Evolutionary conservation across 257 asterid genomes (phyloP).

Genomic region (Primulina huaijiensis): DNA sequence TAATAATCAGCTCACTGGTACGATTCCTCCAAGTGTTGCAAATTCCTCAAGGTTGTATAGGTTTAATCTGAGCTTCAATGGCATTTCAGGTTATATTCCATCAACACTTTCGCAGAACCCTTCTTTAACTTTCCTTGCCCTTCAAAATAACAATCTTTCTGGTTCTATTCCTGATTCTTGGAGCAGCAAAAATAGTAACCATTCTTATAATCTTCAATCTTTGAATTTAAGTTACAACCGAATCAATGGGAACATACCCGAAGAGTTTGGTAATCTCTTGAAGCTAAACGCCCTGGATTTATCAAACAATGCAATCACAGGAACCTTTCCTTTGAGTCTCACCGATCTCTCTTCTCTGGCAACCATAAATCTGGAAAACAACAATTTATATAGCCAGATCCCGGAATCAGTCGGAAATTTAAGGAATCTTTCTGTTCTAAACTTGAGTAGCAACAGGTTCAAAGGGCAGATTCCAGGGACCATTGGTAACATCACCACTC

Average conservation of each 20-base stretch:
- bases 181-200: conserved; percentile 14
- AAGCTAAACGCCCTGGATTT: conserved; percentile 48
- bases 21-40: conserved; percentile 48
- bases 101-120: conserved; percentile 27
- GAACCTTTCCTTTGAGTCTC: conserved; percentile 41
- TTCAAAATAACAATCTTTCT: conserved; percentile 54
- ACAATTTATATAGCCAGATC: conserved; percentile 45
- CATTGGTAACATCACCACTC: conserved; percentile 47
- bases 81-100: conserved; percentile 69
- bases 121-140: conserved; percentile 47
- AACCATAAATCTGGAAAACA: conserved; percentile 36
- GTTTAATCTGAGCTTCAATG: conserved; percentile 31
- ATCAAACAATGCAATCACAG: conserved; percentile 45
- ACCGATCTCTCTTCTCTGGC: conserved; percentile 41
- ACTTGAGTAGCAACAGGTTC: conserved; percentile 50
- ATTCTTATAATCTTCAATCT: not conserved
- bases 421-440: conserved; percentile 42
- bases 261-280: conserved; percentile 18
- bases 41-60: conserved; percentile 30
- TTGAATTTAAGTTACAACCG: not conserved
- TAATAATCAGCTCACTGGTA: conserved; percentile 66
- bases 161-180: conserved; percentile 63
- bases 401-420: conserved; percentile 39
- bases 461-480: conserved; percentile 51
- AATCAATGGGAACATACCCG: not conserved